These are phyloP conservation scores for Gossypium davidsonii DNA, from an alignment of 441 rosid species.

Conservation along the genomic window DNA sequence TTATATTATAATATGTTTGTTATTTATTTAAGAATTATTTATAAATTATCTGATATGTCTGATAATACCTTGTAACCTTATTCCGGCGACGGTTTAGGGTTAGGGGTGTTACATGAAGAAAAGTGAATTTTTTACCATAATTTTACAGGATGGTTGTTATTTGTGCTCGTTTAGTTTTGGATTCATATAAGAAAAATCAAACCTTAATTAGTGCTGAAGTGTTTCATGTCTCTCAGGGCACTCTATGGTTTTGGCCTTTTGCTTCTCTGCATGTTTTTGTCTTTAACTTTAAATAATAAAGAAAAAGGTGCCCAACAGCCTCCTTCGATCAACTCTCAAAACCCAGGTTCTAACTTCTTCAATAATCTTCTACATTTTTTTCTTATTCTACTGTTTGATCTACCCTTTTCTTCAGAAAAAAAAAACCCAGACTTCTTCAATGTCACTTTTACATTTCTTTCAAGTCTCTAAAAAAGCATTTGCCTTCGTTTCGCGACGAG, in stretches of 20 bases:
- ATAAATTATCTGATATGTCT: no score
- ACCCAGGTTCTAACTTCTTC: background rate
- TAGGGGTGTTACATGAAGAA: no score
- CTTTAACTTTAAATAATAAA: background rate
- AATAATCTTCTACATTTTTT: background rate
- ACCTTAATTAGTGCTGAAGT: background rate
- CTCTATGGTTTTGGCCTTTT: background rate
- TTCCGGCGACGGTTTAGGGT: no score
- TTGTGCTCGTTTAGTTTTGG: background rate
- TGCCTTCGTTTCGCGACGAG: background rate
- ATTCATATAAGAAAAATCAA: background rate
- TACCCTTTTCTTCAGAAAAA: background rate
- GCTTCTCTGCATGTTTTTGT: slow-evolving; percentile 1
- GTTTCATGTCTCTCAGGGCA: background rate
- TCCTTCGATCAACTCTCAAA: slow-evolving; percentile 41
- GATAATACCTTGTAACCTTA: no score
- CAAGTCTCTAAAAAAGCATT: background rate
- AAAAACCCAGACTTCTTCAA: background rate
- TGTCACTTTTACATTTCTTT: background rate
- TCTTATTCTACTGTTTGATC: background rate
- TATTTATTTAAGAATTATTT: no score
- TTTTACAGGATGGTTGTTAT: background rate
- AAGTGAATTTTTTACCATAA: no score
- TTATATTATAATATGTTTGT: no score
- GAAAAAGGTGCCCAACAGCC: slow-evolving; percentile 20